A percentile compares a stretch with the other conserved stretches of the same genome.
phyloP scores from a whole-genome alignment of 805 yeast genomes.

The Candida takata region DNA sequence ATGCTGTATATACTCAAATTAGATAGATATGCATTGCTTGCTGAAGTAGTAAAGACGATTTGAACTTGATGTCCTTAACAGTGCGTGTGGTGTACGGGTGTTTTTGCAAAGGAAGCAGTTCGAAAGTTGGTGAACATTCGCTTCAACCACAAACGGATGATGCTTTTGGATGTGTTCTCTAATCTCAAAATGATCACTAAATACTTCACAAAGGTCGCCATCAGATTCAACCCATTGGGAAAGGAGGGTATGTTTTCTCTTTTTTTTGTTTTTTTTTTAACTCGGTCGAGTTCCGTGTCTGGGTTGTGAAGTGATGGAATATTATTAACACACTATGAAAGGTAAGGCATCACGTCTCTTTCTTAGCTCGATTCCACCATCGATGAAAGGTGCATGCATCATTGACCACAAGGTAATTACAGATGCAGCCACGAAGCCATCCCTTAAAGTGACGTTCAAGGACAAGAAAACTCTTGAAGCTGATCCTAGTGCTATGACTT shows the following conservation, averaged over 20 bases:
- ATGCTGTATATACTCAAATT: no score
- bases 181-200: slow-evolving; percentile 83
- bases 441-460: slow-evolving; percentile 70
- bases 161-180: no score
- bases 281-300: no score
- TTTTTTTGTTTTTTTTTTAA: no score
- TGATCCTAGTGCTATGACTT: slow-evolving; percentile 52
- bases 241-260: slow-evolving; percentile 41
- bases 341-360: slow-evolving; percentile 78
- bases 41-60: no score
- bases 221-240: slow-evolving; percentile 73
- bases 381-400: slow-evolving; percentile 52
- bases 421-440: slow-evolving; percentile 41
- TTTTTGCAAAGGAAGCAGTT: not conserved
- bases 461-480: slow-evolving; percentile 67
- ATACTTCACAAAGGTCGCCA: slow-evolving; percentile 70
- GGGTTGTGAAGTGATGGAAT: no score
- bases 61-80: no score
- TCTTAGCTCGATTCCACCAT: slow-evolving; percentile 74
- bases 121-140: not conserved
- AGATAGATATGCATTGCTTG: no score
- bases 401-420: slow-evolving; percentile 58
- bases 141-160: not conserved
- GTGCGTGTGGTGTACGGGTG: slow-evolving; percentile 1
- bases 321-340: slow-evolving; percentile 5